Evolutionary conservation across 345 rosid genomes (phyloP).

Genomic region (Clausena lansium): DNA sequence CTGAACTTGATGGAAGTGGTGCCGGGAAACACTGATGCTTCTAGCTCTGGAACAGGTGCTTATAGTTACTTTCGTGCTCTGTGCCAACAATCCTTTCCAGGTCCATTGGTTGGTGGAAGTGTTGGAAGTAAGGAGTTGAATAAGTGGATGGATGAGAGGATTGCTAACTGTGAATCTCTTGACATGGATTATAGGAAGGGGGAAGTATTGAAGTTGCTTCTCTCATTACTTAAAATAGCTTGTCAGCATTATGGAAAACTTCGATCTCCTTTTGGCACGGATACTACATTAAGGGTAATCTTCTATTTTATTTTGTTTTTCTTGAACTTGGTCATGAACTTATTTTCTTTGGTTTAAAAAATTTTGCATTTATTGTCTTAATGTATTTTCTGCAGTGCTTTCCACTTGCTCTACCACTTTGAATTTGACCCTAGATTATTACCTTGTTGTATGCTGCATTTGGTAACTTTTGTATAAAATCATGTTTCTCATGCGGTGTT

Average conservation of each 20-base stretch:
- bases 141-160: conserved; percentile 95
- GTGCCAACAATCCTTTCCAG: conserved; percentile 76
- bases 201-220: conserved; percentile 63
- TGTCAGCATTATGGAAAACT: conserved; percentile 97
- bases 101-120: conserved; percentile 95
- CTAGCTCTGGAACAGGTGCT: conserved; percentile 37
- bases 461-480: background rate
- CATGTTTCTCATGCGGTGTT: background rate
- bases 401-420: background rate
- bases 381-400: background rate
- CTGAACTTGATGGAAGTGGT: conserved; percentile 78
- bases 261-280: conserved; percentile 86
- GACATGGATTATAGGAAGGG: conserved; percentile 56
- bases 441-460: background rate
- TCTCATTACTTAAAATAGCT: conserved; percentile 85
- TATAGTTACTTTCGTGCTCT: conserved; percentile 68
- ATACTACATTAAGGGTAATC: conserved; percentile 59
- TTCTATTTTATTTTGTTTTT: background rate
- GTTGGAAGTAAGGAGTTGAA: conserved; percentile 84
- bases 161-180: conserved; percentile 56
- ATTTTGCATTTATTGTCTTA: background rate
- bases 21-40: conserved; percentile 36
- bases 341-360: background rate
- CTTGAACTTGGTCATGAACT: background rate
- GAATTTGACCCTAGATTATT: background rate